Conservation (phyloP, 768 basidiomycete genomes). For the Naganishia onofrii region DNA sequence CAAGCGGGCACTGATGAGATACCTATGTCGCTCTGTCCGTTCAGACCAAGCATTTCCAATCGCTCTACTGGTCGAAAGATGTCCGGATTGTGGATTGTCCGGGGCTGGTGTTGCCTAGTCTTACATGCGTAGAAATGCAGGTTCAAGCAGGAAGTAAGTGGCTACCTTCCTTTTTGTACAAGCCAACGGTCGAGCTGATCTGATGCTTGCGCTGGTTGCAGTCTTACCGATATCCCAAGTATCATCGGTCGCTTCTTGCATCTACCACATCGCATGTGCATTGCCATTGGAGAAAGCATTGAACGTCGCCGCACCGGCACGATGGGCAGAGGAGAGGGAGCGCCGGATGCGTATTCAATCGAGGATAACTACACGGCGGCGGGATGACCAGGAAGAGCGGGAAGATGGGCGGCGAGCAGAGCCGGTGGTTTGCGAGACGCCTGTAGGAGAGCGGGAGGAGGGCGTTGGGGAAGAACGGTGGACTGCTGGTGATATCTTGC, state of each 20-base stretch:
- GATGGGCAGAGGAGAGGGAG: conserved; percentile 46
- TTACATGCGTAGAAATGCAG: conserved; percentile 45
- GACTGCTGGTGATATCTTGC: conserved; percentile 84
- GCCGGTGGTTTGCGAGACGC: conserved; percentile 38
- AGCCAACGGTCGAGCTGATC: conserved; percentile 41
- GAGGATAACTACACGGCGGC: conserved; percentile 14
- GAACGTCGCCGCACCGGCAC: conserved; percentile 59
- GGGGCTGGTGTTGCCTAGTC: conserved; percentile 82
- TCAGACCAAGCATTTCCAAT: conserved; percentile 99
- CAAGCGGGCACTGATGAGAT: not conserved
- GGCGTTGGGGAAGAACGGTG: conserved; percentile 54
- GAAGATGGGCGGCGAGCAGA: conserved; percentile 69
- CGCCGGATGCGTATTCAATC: conserved; percentile 4
- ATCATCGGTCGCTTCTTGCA: conserved; percentile 63
- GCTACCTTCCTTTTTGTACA: not conserved
- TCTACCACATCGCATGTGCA: conserved; percentile 65
- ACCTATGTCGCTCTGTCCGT: conserved; percentile 66
- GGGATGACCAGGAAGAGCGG: conserved; percentile 59
- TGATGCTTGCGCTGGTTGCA: conserved; percentile 67
- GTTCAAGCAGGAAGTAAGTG: conserved; percentile 48
- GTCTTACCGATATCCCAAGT: conserved; percentile 81
- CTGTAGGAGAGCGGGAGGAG: conserved; percentile 40
- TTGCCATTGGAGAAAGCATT: conserved; percentile 76
- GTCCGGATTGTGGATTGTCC: conserved; percentile 95
- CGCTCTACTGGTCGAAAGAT: conserved; percentile 73